Evolutionary conservation across 176 grass and related monocot genomes (phyloP).

Genomic region (Lolium multiflorum): DNA sequence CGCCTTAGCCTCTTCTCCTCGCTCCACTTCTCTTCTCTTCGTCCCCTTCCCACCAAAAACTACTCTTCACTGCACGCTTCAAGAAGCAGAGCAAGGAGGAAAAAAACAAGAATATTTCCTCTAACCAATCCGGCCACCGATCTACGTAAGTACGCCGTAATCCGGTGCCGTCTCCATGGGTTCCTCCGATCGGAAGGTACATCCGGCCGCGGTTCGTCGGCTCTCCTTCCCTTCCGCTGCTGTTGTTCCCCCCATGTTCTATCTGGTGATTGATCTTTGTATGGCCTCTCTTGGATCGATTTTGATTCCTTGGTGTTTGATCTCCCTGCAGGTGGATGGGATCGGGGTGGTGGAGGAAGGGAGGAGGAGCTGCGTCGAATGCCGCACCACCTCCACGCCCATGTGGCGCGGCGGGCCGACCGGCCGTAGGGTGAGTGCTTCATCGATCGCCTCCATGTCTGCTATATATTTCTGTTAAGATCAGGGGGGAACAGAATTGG

Average conservation of each 20-base stretch:
- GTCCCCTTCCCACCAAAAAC: constrained; percentile 23
- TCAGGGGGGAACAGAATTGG: background rate
- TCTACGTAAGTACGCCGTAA: background rate
- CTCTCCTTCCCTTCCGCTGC: background rate
- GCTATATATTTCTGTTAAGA: background rate
- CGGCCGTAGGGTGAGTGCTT: constrained; percentile 69
- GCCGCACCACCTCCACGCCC: constrained; percentile 75
- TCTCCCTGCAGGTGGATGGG: constrained; percentile 28
- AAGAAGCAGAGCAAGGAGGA: constrained; percentile 4
- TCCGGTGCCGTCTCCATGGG: constrained; percentile 53
- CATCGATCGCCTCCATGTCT: background rate
- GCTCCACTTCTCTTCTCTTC: constrained; percentile 24
- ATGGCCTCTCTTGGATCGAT: background rate
- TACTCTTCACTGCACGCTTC: constrained; percentile 45
- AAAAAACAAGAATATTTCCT: background rate
- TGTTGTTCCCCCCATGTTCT: background rate
- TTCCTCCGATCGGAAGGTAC: constrained; percentile 59
- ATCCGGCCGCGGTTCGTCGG: background rate
- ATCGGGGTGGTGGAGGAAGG: constrained; percentile 46
- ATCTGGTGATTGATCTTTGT: background rate
- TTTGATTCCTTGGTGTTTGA: background rate
- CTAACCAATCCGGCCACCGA: background rate
- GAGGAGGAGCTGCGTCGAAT: constrained; percentile 70
- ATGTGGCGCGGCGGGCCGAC: constrained; percentile 80
- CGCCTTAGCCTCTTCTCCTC: background rate